Evolutionary conservation across 345 rosid genomes (phyloP), one percentile per base, ranked within the genome.

Genomic region (Aquilaria sinensis): DNA sequence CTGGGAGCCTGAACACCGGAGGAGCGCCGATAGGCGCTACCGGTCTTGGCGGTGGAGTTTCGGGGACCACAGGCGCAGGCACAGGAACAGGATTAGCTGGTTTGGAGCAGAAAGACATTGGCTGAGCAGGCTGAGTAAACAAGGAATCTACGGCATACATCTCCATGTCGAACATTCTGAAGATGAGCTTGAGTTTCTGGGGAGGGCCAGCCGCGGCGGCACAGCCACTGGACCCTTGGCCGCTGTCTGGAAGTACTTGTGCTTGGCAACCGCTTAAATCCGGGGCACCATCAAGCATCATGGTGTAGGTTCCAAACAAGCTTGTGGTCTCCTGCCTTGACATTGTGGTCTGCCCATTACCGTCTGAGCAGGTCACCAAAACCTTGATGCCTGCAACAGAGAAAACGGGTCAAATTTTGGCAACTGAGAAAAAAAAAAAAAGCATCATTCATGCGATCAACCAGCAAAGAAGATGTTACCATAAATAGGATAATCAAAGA

Each of bases 271-370:
- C 77, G 53, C 81, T 86, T 59, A 93, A 70, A 77, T 93, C 91
- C 8, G 96, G 95, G 33, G 77, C 65, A 15, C 96, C 99, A 57
- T 86, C 86, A 33, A 90, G 79, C 62, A 71, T 83, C 85, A 93
- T 81, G 48, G 68, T 72, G 57, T 88, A 93, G 57, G 55, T 79
- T 33, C 99, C 99, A 46, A 90, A 68, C 83, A 74, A 71, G 63
- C 83, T 82, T 49, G 97, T 85, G 0, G 78, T 86, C 78, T 83
- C 90, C 72, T 90, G 89, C 68, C 80, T 86, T 33, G 88, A 78
- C 84, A 81, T 72, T 48, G 83, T 79, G 13, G 72, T 78, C 54
- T 82, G 76, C 14, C 97, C 97, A 41, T 75, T 70, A 2, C 65
- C 68, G 72, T 86, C 84, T 3, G 75, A 55, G 68, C 99, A 93